Base-by-base conservation (phyloP, 1,284 basidiomycete genomes). In the Cutaneotrichosporon sp. region DNA sequence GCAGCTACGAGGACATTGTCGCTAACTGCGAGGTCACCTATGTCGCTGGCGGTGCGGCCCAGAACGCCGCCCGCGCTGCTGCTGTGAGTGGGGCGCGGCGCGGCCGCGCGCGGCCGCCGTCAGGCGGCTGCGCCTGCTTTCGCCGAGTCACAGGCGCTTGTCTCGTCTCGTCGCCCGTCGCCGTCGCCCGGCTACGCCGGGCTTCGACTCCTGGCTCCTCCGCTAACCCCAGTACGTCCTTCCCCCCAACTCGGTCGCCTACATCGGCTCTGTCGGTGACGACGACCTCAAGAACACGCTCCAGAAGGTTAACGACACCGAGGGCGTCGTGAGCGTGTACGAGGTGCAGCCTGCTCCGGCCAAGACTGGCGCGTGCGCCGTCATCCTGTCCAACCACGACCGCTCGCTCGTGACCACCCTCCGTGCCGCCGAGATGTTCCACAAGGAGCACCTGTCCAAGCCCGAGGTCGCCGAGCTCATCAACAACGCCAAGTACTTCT, bases 311-410 rank as follows among this genome's bases (percentile, higher is more conserved):
- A 98, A 99, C 81, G 83, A 86, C 74, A 86, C 84, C 55, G 96
- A 97, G 76, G 92, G 92, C 8, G 83, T 99, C 58, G 79, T 85
- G 58, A 83, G 90, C 63, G 86, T 87, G 14, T 99, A 98, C 78
- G 86, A 87, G 72, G 88, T 97, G 66, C 85, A 85, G 74, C 60
- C 70, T 39, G 78, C 86, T 52, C 88, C 84, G 54, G 83, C 86
- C 73, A 85, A 90, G 77, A 98, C 96, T 10, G 96, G 96, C 57
- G 93, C 94, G 51, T 99, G 96, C 72, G 94, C 91, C 35, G 96
- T 97, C 63, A 78, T 98, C 65, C 85, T 98, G 76, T 97, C 92
- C 45, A 90, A 88, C 50, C 91, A 96, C 78, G 74, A 97, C 76
- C 84, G 94, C 35, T 97, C 91, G 15, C 82, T 97, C 61, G 88